phyloP scores from a whole-genome alignment of 768 basidiomycete species.

The Leccinum broughii region DNA sequence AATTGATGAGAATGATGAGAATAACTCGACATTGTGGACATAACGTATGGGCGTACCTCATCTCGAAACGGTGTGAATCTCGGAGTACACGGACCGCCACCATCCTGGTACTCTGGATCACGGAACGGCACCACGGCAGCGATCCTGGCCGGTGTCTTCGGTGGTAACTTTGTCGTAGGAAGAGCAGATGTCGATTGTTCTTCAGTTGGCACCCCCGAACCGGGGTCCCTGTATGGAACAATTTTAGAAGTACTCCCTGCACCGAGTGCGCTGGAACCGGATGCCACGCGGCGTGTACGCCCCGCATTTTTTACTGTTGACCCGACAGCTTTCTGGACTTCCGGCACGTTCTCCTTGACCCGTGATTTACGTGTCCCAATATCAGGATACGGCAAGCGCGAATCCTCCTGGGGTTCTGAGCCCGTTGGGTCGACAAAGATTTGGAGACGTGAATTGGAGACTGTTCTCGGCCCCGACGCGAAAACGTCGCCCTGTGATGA shows the following conservation, averaged over 20 bases:
- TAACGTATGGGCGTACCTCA: constrained; percentile 47
- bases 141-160: constrained; percentile 38
- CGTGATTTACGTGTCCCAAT: constrained; percentile 76
- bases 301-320: constrained; percentile 66
- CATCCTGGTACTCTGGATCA: constrained; percentile 32
- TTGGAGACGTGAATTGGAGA: constrained; percentile 59
- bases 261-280: constrained; percentile 27
- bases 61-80: constrained; percentile 74
- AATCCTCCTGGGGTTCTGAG: constrained; percentile 44
- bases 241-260: constrained; percentile 52
- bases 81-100: constrained; percentile 45
- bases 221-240: constrained; percentile 63
- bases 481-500: constrained; percentile 32
- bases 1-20: constrained; percentile 9
- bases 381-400: constrained; percentile 60
- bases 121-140: constrained; percentile 40
- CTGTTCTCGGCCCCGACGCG: constrained; percentile 35
- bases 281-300: constrained; percentile 52
- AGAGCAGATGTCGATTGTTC: constrained; percentile 33
- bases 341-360: constrained; percentile 76
- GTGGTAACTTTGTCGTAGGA: constrained; percentile 30
- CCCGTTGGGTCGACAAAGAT: constrained; percentile 75
- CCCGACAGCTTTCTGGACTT: constrained; percentile 66
- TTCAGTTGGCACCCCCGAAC: constrained; percentile 39
- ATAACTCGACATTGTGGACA: constrained; percentile 3